Evolutionary conservation across 257 asterid genomes (phyloP), one percentile per base, ranked within the genome.

Genomic region (Nicotiana attenuata): DNA sequence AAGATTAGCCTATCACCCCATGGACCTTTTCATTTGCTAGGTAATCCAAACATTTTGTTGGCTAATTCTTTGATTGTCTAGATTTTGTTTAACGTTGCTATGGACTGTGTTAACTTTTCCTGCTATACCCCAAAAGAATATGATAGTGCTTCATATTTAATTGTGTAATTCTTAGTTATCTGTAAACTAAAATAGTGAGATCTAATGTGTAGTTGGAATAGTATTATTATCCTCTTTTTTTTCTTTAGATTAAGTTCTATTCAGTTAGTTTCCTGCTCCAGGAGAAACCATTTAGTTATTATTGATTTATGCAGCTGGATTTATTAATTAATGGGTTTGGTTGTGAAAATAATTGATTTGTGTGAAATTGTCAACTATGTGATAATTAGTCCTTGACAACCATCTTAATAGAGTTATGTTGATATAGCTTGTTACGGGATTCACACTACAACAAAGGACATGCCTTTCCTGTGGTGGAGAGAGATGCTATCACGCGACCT

Each of bases 401-500:
- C 78, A 73, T 73, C 22, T 45, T 45, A 24, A 47, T 47, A 22
- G 38, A 29, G 47, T 45, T n/a, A 94, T 92, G 97, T 81, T 98
- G 98, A 59, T 82, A 87, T 83, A 85, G 86, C 26, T 86, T 95
- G 91, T 81, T 95, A 87, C 94, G 99, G 9, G 97, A 96, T 78
- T 97, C 97, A 56, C 98, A 81, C 84, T 93, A 90, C 86, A 96
- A 96, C 88, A 94, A 96, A 84, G 98, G 99, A 57, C 89, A 91
- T 57, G 97, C 97, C 10, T 96, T 96, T 84, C 86, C 87, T 28
- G 97, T 90, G 14, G 88, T 87, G 20, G 98, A 96, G 85, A 90
- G 98, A 89, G 97, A 94, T 83, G 92, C 96, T 96, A 91, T 87
- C 90, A 89, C 91, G 90, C 0, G 99, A 98, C 35, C 95, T 96